Conservation (phyloP, 2,329 filamentous ascomycete species). For the Dothistroma pini region DNA sequence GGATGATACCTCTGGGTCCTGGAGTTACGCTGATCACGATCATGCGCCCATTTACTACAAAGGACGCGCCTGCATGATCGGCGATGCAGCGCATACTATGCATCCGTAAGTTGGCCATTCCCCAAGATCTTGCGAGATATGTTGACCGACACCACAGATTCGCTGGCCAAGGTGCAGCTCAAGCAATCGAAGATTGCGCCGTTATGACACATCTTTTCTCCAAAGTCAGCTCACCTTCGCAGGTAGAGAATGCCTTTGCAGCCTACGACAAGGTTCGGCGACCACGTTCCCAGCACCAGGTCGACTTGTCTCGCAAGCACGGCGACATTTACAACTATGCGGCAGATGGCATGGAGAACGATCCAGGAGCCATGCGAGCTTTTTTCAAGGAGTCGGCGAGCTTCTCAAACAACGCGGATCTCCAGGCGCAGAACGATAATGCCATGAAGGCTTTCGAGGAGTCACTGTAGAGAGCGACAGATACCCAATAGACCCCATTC, state of each 20-base stretch:
- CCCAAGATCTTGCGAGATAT: background rate
- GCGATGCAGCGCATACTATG: constrained; percentile 41
- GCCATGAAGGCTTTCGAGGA: constrained; percentile 20
- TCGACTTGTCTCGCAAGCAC: constrained; percentile 32
- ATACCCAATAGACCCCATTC: background rate
- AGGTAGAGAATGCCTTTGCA: constrained; percentile 26
- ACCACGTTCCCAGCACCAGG: constrained; percentile 30
- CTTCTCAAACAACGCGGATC: constrained; percentile 34
- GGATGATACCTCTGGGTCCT: constrained; percentile 28
- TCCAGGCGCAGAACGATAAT: constrained; percentile 31
- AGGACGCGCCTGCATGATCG: constrained; percentile 34
- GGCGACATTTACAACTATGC: constrained; percentile 32
- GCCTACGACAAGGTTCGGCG: constrained; percentile 31
- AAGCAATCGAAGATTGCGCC: constrained; percentile 39
- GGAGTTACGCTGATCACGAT: constrained; percentile 34
- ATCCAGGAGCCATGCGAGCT: constrained; percentile 31
- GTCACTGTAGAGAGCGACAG: background rate
- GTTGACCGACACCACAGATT: constrained; percentile 15
- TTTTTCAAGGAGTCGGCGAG: constrained; percentile 31
- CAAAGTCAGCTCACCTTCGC: constrained; percentile 11
- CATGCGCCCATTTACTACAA: constrained; percentile 34
- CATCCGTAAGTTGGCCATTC: background rate
- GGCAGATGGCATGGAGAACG: constrained; percentile 28
- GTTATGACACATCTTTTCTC: constrained; percentile 28
- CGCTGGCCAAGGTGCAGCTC: constrained; percentile 37